A percentile compares a stretch with the other conserved stretches of the same genome.
Evolutionary conservation across 495 filamentous ascomycete species (phyloP).

Genomic region (Penicillium bialowiezense): DNA sequence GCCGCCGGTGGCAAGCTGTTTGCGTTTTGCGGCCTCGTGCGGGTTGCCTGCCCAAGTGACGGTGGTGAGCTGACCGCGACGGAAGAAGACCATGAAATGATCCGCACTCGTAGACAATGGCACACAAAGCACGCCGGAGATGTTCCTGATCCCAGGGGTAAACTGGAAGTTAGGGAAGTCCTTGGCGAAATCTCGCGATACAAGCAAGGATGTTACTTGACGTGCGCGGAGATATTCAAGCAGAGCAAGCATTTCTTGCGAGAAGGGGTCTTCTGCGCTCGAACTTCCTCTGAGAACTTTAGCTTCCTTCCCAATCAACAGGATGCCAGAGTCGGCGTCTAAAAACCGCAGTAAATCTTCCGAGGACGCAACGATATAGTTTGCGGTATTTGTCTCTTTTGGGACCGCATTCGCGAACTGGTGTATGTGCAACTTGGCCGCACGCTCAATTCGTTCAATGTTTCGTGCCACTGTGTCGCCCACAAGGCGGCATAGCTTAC

Average conservation of each 20-base stretch:
- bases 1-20: constrained; percentile 7
- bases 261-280: constrained; percentile 47
- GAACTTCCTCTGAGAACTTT: constrained; percentile 71
- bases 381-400: constrained; percentile 77
- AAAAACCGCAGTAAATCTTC: constrained; percentile 85
- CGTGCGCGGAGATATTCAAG: constrained; percentile 82
- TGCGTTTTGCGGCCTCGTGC: constrained; percentile 57
- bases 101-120: constrained; percentile 71
- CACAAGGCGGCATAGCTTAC: constrained; percentile 91
- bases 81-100: constrained; percentile 93
- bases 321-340: constrained; percentile 81
- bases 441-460: constrained; percentile 85
- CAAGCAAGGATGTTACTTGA: constrained; percentile 68
- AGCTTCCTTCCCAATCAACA: constrained; percentile 83
- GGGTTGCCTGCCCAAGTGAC: constrained; percentile 95
- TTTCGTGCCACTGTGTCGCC: constrained; percentile 85
- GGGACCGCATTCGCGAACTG: constrained; percentile 54
- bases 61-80: constrained; percentile 70
- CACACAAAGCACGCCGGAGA: constrained; percentile 82
- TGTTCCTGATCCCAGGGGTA: constrained; percentile 72
- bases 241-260: constrained; percentile 82
- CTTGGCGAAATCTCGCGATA: constrained; percentile 69
- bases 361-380: constrained; percentile 89
- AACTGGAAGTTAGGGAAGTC: constrained; percentile 87
- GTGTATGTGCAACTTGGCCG: constrained; percentile 66